Conservation (phyloP, 2,329 filamentous ascomycete genomes). For the Neonectria sp. region DNA sequence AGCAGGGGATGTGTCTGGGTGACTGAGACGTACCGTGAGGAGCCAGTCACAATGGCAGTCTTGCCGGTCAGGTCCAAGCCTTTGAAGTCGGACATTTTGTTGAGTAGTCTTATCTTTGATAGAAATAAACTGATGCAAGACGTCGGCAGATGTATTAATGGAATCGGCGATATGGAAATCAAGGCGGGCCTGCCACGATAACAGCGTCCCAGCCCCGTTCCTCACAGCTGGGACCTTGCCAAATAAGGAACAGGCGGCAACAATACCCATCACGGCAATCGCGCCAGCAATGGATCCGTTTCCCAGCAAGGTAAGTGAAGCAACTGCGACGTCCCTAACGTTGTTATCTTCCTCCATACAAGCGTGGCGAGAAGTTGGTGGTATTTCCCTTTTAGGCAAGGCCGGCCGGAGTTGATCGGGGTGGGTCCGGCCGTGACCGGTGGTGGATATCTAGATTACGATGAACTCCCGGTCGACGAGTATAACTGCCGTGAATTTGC, state of each 20-base stretch:
- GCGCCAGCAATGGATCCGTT: background rate
- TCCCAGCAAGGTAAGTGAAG: background rate
- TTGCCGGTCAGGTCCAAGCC: constrained; percentile 45
- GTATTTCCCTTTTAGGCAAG: constrained; percentile 2
- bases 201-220: too few species aligned
- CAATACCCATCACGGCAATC: background rate
- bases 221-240: background rate
- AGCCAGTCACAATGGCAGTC: constrained; percentile 44
- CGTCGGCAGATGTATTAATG: background rate
- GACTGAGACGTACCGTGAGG: constrained; percentile 28
- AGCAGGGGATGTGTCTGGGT: background rate
- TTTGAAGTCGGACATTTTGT: constrained; percentile 29
- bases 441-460: too few species aligned
- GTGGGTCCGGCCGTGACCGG: background rate
- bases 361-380: background rate
- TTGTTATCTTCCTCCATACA: background rate
- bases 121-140: background rate
- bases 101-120: background rate
- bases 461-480: background rate
- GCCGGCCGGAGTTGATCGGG: background rate
- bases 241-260: background rate
- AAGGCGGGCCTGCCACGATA: background rate
- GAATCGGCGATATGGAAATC: background rate
- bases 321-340: background rate
- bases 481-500: constrained; percentile 4